Evolutionary conservation across 2,329 filamentous ascomycete genomes (phyloP).

Genomic region (Claviceps pazoutovae): DNA sequence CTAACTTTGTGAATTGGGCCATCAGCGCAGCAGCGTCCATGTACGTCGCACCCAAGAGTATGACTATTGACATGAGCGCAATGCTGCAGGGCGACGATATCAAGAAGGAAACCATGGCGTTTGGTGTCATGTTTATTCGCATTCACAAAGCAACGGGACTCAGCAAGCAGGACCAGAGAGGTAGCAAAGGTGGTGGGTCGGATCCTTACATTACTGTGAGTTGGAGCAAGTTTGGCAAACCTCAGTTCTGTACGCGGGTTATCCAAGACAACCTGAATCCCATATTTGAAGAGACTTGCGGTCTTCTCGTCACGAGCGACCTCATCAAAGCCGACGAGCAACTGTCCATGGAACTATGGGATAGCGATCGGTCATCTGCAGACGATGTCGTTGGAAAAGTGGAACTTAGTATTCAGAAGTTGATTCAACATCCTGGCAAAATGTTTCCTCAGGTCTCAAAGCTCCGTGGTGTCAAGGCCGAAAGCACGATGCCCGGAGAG

Average conservation of each 20-base stretch:
- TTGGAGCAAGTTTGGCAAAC: slow-evolving; percentile 94
- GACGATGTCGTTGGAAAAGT: slow-evolving; percentile 94
- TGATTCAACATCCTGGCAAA: slow-evolving; percentile 80
- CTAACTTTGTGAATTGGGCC: slow-evolving; percentile 92
- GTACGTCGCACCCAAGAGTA: slow-evolving; percentile 88
- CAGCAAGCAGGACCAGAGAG: slow-evolving; percentile 79
- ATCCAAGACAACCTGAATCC: slow-evolving; percentile 92
- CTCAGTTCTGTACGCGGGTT: slow-evolving; percentile 92
- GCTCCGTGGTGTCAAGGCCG: slow-evolving; percentile 68
- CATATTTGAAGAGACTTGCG: slow-evolving; percentile 77
- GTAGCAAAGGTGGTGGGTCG: slow-evolving; percentile 72
- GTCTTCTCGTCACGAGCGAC: slow-evolving; percentile 74
- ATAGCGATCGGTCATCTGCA: slow-evolving; percentile 80
- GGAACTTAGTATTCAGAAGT: slow-evolving; percentile 83
- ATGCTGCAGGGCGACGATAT: slow-evolving; percentile 86
- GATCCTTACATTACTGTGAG: slow-evolving; percentile 92
- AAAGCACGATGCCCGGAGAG: slow-evolving; percentile 80
- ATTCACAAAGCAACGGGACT: slow-evolving; percentile 80
- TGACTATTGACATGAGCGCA: slow-evolving; percentile 82
- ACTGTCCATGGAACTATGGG: slow-evolving; percentile 88
- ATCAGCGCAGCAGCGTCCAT: slow-evolving; percentile 76
- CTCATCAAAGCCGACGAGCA: slow-evolving; percentile 90
- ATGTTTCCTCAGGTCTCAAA: slow-evolving; percentile 86
- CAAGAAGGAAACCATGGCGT: slow-evolving; percentile 72
- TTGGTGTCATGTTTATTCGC: slow-evolving; percentile 83